A percentile compares a stretch with the other conserved stretches of the same genome.
Conservation (phyloP, 148 eudicot species). For the Euryodendron excelsum region DNA sequence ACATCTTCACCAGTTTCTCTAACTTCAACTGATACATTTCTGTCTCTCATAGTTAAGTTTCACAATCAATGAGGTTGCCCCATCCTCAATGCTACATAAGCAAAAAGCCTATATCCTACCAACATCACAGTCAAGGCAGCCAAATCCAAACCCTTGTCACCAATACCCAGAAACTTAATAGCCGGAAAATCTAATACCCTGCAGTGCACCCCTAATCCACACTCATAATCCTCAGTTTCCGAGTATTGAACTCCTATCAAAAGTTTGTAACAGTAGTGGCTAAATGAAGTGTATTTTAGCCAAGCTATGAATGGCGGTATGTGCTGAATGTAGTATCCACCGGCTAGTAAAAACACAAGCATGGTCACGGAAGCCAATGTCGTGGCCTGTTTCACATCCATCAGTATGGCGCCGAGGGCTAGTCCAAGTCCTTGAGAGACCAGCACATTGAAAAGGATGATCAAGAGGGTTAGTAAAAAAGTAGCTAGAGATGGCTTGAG, state of each 20-base stretch:
- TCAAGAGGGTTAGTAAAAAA: conserved; percentile 51
- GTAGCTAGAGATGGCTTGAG: conserved; percentile 57
- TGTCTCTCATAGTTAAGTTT: not conserved
- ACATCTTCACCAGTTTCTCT: conserved; percentile 4
- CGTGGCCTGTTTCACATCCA: conserved; percentile 80
- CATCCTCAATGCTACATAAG: conserved; percentile 67
- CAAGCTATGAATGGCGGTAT: conserved; percentile 66
- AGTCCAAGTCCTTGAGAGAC: conserved; percentile 87
- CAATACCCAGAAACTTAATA: conserved; percentile 52
- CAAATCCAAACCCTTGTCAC: conserved; percentile 53
- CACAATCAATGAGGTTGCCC: conserved; percentile 34
- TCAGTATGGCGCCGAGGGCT: conserved; percentile 78
- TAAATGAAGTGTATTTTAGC: conserved; percentile 67
- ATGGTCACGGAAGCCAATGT: conserved; percentile 75
- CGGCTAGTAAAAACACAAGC: conserved; percentile 66
- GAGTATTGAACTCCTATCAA: conserved; percentile 71
- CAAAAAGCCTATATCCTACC: conserved; percentile 69
- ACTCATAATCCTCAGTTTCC: conserved; percentile 49
- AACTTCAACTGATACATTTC: not conserved
- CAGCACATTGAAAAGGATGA: conserved; percentile 65
- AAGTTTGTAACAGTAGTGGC: conserved; percentile 82
- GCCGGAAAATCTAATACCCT: conserved; percentile 63
- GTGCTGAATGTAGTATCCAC: conserved; percentile 80
- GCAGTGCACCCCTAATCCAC: conserved; percentile 49
- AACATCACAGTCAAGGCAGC: conserved; percentile 65